Percentiles rank a stretch among this genome's conserved stretches.
Evolutionary conservation across 2,329 filamentous ascomycete genomes (phyloP).

Genomic region (Cladophialophora bantiana): DNA sequence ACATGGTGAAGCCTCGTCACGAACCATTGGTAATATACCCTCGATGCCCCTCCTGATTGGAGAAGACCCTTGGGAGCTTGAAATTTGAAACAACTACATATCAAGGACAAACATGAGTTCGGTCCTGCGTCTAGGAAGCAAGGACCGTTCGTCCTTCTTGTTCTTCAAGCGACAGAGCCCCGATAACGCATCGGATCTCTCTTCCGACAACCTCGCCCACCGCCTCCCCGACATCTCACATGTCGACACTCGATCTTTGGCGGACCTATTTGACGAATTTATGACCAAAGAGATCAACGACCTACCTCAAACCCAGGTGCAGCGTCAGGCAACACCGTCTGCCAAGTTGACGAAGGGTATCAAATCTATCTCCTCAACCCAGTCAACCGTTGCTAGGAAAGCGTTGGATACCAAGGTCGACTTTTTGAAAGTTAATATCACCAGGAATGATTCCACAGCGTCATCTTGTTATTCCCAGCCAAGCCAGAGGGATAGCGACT

Average conservation of each 20-base stretch:
- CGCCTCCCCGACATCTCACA: slow-evolving; percentile 34
- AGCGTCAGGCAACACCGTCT: background rate
- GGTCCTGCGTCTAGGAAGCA: slow-evolving; percentile 33
- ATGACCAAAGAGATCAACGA: slow-evolving; percentile 23
- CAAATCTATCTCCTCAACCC: background rate
- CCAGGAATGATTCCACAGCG: slow-evolving; percentile 36
- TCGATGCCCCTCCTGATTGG: slow-evolving; percentile 23
- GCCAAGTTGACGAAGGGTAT: slow-evolving; percentile 1
- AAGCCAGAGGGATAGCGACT: slow-evolving; percentile 32
- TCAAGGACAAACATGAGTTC: slow-evolving; percentile 32
- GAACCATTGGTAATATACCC: slow-evolving; percentile 19
- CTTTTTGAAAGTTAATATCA: slow-evolving; percentile 24
- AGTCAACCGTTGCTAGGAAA: background rate
- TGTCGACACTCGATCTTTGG: slow-evolving; percentile 36
- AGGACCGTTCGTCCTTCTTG: slow-evolving; percentile 36
- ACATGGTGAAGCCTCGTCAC: slow-evolving; percentile 21
- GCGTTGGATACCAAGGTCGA: slow-evolving; percentile 15
- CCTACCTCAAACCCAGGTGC: background rate
- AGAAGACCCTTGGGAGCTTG: slow-evolving; percentile 12
- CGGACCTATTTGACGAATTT: slow-evolving; percentile 36
- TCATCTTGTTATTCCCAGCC: slow-evolving; percentile 37
- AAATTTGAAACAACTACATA: slow-evolving; percentile 18
- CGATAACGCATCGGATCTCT: slow-evolving; percentile 18
- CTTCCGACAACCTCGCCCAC: slow-evolving; percentile 22
- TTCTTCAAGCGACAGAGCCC: slow-evolving; percentile 33